Evolutionary conservation across 2,329 filamentous ascomycete genomes (phyloP).

Genomic region (Emmonsiellopsis sp.): DNA sequence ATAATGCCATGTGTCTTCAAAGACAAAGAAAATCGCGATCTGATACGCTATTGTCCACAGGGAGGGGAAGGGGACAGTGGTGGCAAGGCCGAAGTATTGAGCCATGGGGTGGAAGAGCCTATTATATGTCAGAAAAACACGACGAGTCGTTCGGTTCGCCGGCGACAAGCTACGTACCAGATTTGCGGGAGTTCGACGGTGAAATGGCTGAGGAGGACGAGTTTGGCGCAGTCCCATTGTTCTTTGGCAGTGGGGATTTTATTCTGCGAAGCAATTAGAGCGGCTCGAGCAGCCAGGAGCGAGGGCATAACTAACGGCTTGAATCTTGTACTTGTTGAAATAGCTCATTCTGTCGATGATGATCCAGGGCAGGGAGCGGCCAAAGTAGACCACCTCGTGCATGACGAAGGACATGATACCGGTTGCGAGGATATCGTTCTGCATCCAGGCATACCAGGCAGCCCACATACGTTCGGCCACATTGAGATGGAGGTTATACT

Average conservation of each 20-base stretch:
- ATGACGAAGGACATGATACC: constrained; percentile 95
- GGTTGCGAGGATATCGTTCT: constrained; percentile 92
- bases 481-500: constrained; percentile 77
- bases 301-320: constrained; percentile 53
- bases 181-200: constrained; percentile 98
- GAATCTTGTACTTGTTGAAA: constrained; percentile 92
- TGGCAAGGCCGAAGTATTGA: constrained; percentile 81
- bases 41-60: constrained; percentile 81
- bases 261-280: constrained; percentile 34
- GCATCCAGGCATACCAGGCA: constrained; percentile 95
- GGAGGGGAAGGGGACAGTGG: constrained; percentile 79
- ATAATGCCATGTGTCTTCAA: constrained; percentile 98
- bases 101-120: constrained; percentile 93
- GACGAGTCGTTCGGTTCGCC: not conserved
- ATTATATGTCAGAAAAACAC: not conserved
- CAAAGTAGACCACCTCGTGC: constrained; percentile 94
- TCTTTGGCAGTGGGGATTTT: constrained; percentile 90
- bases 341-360: constrained; percentile 80
- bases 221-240: constrained; percentile 86
- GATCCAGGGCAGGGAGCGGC: constrained; percentile 81
- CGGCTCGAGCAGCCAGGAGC: not conserved
- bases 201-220: constrained; percentile 91
- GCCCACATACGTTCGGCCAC: constrained; percentile 83
- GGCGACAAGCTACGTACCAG: constrained; percentile 45
- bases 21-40: constrained; percentile 84